These are phyloP conservation scores for Lonicera japonica DNA, from an alignment of 129 eudicot species.

Conservation along the genomic window DNA sequence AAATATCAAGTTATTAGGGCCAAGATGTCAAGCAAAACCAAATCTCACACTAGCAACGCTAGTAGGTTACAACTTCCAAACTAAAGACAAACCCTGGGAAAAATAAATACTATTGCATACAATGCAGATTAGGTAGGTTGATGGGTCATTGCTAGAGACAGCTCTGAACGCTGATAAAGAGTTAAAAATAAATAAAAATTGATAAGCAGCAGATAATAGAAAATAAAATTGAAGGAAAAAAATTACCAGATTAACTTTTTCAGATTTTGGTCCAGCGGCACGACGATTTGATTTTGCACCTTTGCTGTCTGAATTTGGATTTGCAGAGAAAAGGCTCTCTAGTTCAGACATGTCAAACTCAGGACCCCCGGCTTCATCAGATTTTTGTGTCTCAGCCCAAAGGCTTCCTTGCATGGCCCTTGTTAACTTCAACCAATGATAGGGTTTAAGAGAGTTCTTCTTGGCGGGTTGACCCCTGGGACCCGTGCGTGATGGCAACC, in stretches of 20 bases:
- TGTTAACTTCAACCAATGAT: conserved; percentile 93
- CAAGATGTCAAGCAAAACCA: too few relatives aligned
- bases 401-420: conserved; percentile 94
- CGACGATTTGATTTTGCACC: conserved; percentile 43
- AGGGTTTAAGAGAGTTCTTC: conserved; percentile 67
- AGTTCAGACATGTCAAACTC: conserved; percentile 87
- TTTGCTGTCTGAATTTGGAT: conserved; percentile 37
- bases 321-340: conserved; percentile 80
- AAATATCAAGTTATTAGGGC: too few relatives aligned
- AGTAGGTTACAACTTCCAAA: too few relatives aligned
- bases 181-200: background rate
- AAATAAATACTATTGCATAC: too few relatives aligned
- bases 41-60: too few relatives aligned
- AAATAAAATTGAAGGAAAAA: background rate
- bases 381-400: conserved; percentile 94
- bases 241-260: conserved; percentile 86
- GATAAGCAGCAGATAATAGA: background rate
- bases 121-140: too few relatives aligned
- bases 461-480: conserved; percentile 41
- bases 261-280: conserved; percentile 51
- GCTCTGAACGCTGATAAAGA: too few relatives aligned
- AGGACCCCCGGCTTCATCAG: conserved; percentile 84
- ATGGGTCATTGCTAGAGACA: background rate
- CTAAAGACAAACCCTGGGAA: too few relatives aligned
- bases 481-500: conserved; percentile 22